Base-by-base conservation (phyloP, 2,329 filamentous ascomycete species). In the Paecilomyces sp. region DNA sequence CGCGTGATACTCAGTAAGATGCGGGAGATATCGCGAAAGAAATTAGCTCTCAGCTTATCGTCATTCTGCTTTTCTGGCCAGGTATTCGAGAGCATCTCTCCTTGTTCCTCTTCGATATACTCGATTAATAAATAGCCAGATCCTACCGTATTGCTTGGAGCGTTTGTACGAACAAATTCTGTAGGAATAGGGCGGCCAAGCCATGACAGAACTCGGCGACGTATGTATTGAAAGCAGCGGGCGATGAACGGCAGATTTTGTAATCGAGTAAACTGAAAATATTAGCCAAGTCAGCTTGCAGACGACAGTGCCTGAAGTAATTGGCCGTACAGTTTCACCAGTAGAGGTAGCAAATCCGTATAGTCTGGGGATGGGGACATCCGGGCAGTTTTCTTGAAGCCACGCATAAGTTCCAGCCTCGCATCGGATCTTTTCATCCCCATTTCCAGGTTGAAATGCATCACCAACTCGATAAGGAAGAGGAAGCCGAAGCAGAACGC, bases 361-460 rank as follows among this genome's bases (percentile, higher is more conserved):
- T 34, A 77, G 62, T 2, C 63, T 61, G 57, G 74, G 74, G 28
- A 74, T 72, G 12, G 71, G 72, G 28, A 80, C 64, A n/a, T 50
- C 65, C 56, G 73, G 72, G 60, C 72, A 78, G 53, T 77, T 64
- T n/a, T 74, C 65, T 53, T 73, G 64, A 5, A 79, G 64, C 74
- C 72, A 78, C 18, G 71, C 66, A 62, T 74, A 79, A 2, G 74
- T 74, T 2, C 69, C 76, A 11, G 70, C 75, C 66, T 79, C 76
- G 59, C 66, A 80, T 22, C 67, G 67, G 36, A 71, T 54, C 55
- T 80, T 80, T 66, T 80, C 77, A 31, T 80, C 73, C 11, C 72
- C 69, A 52, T 72, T 78, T 13, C 76, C 77, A 13, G 75, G 75
- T 58, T 68, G 61, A 33, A 53, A 60, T 13, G 58, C 58, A 57